Evolutionary conservation across 805 yeast species (phyloP), one percentile per base, ranked within the genome.

Genomic region (Pichia exigua): DNA sequence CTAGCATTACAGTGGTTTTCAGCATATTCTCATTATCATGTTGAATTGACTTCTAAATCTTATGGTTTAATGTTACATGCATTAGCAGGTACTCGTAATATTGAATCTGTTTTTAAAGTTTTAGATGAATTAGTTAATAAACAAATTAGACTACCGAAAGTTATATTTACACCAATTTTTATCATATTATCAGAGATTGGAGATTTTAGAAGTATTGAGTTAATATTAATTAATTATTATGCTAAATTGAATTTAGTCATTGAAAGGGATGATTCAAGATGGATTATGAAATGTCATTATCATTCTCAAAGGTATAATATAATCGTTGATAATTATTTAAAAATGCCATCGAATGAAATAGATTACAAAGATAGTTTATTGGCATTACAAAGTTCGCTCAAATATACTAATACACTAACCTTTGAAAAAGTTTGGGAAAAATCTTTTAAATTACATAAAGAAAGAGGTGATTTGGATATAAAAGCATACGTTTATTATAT

Each of bases 1-100:
- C 70, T 63, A 17, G 76, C 73, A 2, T 54, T 73, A 12, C 59
- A 58, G 42, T 65, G 68, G 65, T 74, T 71, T 54, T 55, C 67
- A 3, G 62, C 65, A 15, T 67, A 71, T 59, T 60, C 69, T 3
- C 56, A 61, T 30, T 66, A 60, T 51, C 62, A 65, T 2, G 50
- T 73, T 9, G 42, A 51, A 4, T 66, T 74, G 2, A 54, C 60
- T 7, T 21, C 60, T 0, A 53, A 50, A n/a, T 60, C 73, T 0
- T 74, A 70, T 53, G 58, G 57, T 4, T 59, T 73, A 12, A 58
- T 75, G 59, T 51, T 74, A 39, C 47, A 55, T 21, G 67, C 70
- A 2, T 64, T 70, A 44, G 59, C 73, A 5, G 73, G 72, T n/a
- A 55, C 68, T 2, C 56, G 63, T 30, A 74, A 78, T 47, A 48